These are phyloP conservation scores for Poterioochromonas sp. DNA, from an alignment of 352 stramenopile species.

Conservation along the genomic window DNA sequence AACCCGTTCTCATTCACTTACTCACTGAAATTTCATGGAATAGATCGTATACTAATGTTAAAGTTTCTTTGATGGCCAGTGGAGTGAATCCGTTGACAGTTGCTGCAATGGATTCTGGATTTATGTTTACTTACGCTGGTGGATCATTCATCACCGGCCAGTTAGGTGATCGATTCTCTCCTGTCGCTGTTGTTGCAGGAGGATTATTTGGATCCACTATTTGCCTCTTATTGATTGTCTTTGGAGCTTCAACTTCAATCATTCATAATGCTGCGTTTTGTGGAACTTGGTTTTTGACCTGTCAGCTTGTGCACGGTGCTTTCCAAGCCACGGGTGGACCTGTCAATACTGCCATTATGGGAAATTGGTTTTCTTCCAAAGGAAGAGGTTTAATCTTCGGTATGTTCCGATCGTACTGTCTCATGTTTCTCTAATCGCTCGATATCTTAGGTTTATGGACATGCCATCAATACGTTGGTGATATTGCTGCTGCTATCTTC, in stretches of 20 bases:
- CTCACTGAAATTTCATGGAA: neutral
- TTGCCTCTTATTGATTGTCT: constrained; percentile 59
- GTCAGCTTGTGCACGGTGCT: constrained; percentile 58
- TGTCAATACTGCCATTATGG: constrained; percentile 68
- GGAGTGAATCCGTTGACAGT: constrained; percentile 13
- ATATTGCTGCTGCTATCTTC: constrained; percentile 80
- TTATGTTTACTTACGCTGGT: constrained; percentile 60
- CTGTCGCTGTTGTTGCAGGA: constrained; percentile 59
- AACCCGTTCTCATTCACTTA: neutral
- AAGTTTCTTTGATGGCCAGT: neutral
- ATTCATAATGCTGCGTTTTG: neutral
- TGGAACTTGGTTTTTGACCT: constrained; percentile 27
- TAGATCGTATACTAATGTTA: constrained; percentile 33
- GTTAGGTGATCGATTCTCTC: constrained; percentile 63
- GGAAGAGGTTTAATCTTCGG: constrained; percentile 46
- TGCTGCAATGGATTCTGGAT: constrained; percentile 59
- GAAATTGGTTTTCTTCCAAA: constrained; percentile 79
- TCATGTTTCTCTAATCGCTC: constrained; percentile 36
- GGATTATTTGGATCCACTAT: constrained; percentile 61
- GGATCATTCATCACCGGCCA: constrained; percentile 67
- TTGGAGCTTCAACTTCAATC: constrained; percentile 4
- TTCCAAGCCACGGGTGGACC: constrained; percentile 58
- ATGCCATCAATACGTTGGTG: constrained; percentile 88
- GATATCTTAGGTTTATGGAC: constrained; percentile 86
- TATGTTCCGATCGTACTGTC: neutral